Conservation (phyloP, 352 stramenopile genomes). For the Phytophthora tubulina region DNA sequence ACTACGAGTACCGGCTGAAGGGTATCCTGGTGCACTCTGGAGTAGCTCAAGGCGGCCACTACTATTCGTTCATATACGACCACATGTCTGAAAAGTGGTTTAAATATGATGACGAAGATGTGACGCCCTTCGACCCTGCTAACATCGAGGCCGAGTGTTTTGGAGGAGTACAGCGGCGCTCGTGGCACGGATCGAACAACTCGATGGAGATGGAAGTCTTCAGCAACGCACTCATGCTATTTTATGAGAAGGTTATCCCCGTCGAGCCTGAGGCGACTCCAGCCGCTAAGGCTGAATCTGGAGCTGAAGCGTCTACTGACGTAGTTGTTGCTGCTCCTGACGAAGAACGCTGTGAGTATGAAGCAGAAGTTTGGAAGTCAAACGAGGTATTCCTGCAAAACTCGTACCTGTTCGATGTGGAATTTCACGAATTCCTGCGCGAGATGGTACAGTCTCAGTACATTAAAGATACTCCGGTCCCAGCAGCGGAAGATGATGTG, state of each 20-base stretch:
- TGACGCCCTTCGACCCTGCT: constrained; percentile 96
- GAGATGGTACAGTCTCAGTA: constrained; percentile 90
- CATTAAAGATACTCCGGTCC: constrained; percentile 55
- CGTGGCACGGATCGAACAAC: constrained; percentile 95
- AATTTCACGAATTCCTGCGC: constrained; percentile 96
- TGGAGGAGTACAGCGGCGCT: constrained; percentile 94
- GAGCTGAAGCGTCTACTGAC: constrained; percentile 15
- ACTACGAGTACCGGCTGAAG: constrained; percentile 98
- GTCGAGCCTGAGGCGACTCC: constrained; percentile 46
- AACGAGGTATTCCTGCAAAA: constrained; percentile 96
- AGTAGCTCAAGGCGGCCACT: constrained; percentile 98
- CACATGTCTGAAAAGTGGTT: constrained; percentile 96
- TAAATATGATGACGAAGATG: constrained; percentile 99
- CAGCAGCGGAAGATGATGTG: constrained; percentile 25
- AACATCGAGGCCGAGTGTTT: constrained; percentile 98
- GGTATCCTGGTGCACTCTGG: constrained; percentile 98
- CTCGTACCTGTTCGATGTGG: constrained; percentile 95
- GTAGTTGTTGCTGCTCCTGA: constrained; percentile 40
- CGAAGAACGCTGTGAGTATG: constrained; percentile 78
- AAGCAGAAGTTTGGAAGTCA: constrained; percentile 93
- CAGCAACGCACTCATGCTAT: constrained; percentile 99
- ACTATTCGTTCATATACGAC: constrained; percentile 96
- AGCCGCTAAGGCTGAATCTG: constrained; percentile 17
- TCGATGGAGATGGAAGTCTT: constrained; percentile 98
- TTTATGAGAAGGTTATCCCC: constrained; percentile 97